Evolutionary conservation across 148 eudicot genomes (phyloP), one percentile per base, ranked within the genome.

Genomic region (Vaccinium darrowii): DNA sequence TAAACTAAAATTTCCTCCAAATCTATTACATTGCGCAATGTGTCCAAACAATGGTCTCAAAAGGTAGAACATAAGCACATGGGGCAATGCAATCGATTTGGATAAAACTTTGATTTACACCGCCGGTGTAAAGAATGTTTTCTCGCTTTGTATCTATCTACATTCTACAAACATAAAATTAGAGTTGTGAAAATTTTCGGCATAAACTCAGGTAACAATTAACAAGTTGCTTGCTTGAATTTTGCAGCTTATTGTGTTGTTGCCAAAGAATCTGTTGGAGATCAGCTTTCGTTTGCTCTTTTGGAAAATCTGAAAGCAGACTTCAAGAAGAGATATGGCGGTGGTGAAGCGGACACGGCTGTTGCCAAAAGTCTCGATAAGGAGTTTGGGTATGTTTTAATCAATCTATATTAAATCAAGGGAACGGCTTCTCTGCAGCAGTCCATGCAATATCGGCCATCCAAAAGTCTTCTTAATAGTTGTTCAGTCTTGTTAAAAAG

Each of bases 221-320:
- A 69, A 79, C 1, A 47, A 2, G 33, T 2, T 53, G 84, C 12
- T 53, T 78, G 33, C 27, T 83, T 57, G 51, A 50, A 84, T 49
- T 82, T 88, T 87, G 73, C 91, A 93, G 95, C 93, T 78, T 93
- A 90, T 67, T 93, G 93, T 74, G 90, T 88, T 52, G 95, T 93
- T 78, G 91, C 95, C 62, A 93, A 90, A 89, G 95, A 93, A 84
- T 84, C 91, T 51, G 92, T 90, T n/a, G 89, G 88, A 30, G 88
- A 93, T 80, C 92, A 93, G 86, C 86, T 93, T 27, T 91, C 92
- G 57, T 82, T 89, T 63, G 91, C 92, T 18, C 88, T 86, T 86
- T 82, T 93, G 83, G 93, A 93, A 73, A 91, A 91, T 30, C 67
- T 93, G 51, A 89, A 85, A 80, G 86, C 84, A 19, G 93, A 93